Evolutionary conservation across 1,284 basidiomycete species (phyloP).

Genomic region (Sanguinoderma infundibulare): DNA sequence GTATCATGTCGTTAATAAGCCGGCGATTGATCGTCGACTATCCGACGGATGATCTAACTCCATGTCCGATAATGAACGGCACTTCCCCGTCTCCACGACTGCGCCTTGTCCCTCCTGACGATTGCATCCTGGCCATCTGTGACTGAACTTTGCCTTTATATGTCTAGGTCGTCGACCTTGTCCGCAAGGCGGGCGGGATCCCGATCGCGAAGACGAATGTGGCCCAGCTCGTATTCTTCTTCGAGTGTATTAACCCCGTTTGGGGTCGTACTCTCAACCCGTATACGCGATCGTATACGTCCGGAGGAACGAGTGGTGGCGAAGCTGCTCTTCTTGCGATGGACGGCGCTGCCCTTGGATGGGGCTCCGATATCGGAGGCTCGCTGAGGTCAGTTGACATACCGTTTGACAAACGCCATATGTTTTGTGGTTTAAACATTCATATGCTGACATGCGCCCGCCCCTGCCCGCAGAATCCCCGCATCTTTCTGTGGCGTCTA

Average conservation of each 20-base stretch:
- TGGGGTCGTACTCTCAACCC: constrained; percentile 82
- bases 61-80: not conserved
- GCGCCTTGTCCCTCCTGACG: not conserved
- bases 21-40: not conserved
- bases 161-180: constrained; percentile 45
- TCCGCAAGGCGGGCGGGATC: constrained; percentile 56
- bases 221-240: constrained; percentile 83
- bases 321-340: constrained; percentile 77
- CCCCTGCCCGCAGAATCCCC: constrained; percentile 63
- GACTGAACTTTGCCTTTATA: not conserved
- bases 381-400: constrained; percentile 43
- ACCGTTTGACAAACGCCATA: not conserved
- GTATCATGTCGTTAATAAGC: not conserved
- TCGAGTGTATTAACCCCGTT: constrained; percentile 87
- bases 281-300: constrained; percentile 63
- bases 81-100: not conserved
- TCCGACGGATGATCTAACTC: not conserved
- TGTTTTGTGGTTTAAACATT: not conserved
- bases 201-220: constrained; percentile 80
- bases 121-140: not conserved
- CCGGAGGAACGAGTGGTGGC: constrained; percentile 82
- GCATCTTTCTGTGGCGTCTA: constrained; percentile 83
- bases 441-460: constrained; percentile 31
- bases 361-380: constrained; percentile 83
- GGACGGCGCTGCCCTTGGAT: constrained; percentile 78